phyloP scores from a whole-genome alignment of 495 filamentous ascomycete genomes.

The Aspergillus olivimuriae region DNA sequence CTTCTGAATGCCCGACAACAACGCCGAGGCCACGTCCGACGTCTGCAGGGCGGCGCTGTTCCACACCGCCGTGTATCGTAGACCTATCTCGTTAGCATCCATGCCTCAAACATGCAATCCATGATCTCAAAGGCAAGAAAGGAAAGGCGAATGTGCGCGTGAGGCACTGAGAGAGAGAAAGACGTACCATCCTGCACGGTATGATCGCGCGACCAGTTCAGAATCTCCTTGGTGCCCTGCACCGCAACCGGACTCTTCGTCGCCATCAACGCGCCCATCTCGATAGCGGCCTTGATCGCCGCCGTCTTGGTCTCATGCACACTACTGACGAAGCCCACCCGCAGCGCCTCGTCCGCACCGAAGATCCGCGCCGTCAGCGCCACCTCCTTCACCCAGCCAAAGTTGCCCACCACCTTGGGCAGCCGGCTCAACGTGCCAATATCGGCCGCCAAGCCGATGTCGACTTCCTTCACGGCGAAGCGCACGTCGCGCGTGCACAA shows the following conservation, averaged over 20 bases:
- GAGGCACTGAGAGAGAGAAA: neutral
- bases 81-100: slow-evolving; percentile 35
- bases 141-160: too few species aligned
- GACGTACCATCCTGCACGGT: slow-evolving; percentile 65
- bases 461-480: slow-evolving; percentile 88
- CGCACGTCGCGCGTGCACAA: slow-evolving; percentile 56
- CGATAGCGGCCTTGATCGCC: slow-evolving; percentile 55
- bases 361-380: slow-evolving; percentile 73
- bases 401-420: slow-evolving; percentile 72
- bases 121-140: neutral
- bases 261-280: slow-evolving; percentile 62
- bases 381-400: slow-evolving; percentile 90
- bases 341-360: slow-evolving; percentile 67
- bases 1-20: slow-evolving; percentile 72
- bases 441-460: slow-evolving; percentile 91
- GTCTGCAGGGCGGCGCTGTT: slow-evolving; percentile 80
- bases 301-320: slow-evolving; percentile 61
- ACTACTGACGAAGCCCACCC: slow-evolving; percentile 79
- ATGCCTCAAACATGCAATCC: too few species aligned
- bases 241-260: slow-evolving; percentile 87
- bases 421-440: slow-evolving; percentile 82
- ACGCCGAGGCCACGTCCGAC: slow-evolving; percentile 64
- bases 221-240: slow-evolving; percentile 84
- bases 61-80: slow-evolving; percentile 83
- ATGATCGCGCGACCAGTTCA: slow-evolving; percentile 82